Base-by-base conservation (phyloP, 441 rosid species). In the Populus hybrid region DNA sequence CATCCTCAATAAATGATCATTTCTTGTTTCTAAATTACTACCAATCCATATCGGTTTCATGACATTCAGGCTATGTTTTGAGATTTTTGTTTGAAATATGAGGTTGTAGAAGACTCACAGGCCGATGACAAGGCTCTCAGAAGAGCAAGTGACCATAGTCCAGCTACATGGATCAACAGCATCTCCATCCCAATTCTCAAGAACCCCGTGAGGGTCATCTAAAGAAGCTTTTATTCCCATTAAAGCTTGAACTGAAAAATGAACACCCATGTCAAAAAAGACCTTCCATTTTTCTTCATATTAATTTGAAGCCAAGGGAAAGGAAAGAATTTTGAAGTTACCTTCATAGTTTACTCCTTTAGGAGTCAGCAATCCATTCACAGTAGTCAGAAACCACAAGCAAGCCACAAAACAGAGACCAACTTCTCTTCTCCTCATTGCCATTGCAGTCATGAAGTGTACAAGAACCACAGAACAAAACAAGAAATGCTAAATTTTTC, bases 141-240 rank as follows among this genome's bases (percentile, higher is more conserved):
- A 68, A 70, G 99, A 94, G 80, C 99, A 96, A 76, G 99, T 94
- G 74, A 96, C 92, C 99, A 96, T 96, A 32, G 97, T 83, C 99
- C 99, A 96, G 83, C 98, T 91, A 84, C 99, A 96, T 53, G 99
- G 99, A 91, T 96, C 99, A 84, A 96, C 99, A 80, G 99, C 93
- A 87, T 91, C 92, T 36, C 82, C 89, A 85, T 96, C 99, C 99
- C 99, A 96, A 78, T 89, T 96, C 65, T 95, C 99, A 77, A 96
- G 97, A 76, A 96, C 97, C 46, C 94, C 91, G 85, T 87, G 95
- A 76, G 99, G 99, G 86, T 94, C 99, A 78, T 85, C 84, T 57
- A 96, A 73, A 76, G 89, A 91, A 67, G 85, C 92, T 82, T 89
- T 96, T 77, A 96, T 90, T 71, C 86, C 91, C 94, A 96, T 92